Base-by-base conservation (phyloP, 2,329 filamentous ascomycete species). In the Nemania sp. region DNA sequence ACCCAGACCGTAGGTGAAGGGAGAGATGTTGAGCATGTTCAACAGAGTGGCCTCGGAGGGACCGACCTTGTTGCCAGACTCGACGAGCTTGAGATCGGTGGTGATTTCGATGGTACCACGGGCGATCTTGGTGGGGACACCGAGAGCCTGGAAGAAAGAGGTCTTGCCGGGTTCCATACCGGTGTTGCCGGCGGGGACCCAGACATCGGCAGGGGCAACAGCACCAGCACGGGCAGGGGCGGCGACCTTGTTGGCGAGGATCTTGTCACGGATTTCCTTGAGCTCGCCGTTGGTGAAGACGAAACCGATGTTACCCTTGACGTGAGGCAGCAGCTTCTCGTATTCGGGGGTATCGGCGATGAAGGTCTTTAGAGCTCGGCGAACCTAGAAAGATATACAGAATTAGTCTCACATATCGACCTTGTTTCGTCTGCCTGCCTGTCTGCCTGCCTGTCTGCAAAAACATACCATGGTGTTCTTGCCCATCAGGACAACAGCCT, bases 81-180 rank as follows among this genome's bases (percentile, higher is more conserved):
- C 94, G 80, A 98, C 92, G 84, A 99, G 93, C 93, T 98, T 98
- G 79, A 99, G 89, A 82, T 99, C 96, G 79, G 91, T 88, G 74
- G 94, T 98, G 82, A 99, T 99, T 93, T 99, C 96, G 87, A 99
- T 99, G 87, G 96, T 99, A 97, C 96, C 97, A 97, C 96, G 96
- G 83, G 96, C 96, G 87, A 99, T 99, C 94, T 99, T 99, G 90
- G 96, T 99, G 82, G 96, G 96, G 83, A 99, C 94, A 93, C 95
- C 95, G 86, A 99, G 96, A 80, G 96, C 96, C 92, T 99, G 96
- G 94, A 99, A 99, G 94, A 99, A 99, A 82, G 96, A 98, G 81
- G 96, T 99, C 93, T 99, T 99, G 85, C 97, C 97, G 82, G 96
- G 97, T 86, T 99, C 96, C 96, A 99, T 99, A 87, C 96, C 96